These are phyloP conservation scores for Houttuynia cordata DNA, from an alignment of 164 flowering plant genomes.

Conservation along the genomic window DNA sequence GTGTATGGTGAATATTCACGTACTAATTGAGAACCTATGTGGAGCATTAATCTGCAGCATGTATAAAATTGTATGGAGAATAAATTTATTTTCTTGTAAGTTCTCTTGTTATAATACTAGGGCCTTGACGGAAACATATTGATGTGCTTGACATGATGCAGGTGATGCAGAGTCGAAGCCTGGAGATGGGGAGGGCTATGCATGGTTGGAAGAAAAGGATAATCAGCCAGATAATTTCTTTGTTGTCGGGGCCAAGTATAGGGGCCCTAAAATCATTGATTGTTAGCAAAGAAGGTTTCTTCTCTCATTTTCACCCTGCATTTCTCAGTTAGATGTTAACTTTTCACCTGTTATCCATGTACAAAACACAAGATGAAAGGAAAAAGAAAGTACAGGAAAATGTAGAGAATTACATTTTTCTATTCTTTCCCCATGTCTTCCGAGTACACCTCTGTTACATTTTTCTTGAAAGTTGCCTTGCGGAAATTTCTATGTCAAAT, in stretches of 20 bases:
- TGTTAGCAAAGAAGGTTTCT: neutral
- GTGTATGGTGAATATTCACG: too few species aligned
- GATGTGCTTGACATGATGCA: neutral
- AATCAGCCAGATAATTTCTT: conserved; percentile 11
- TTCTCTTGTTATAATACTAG: neutral
- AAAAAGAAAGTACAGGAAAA: neutral
- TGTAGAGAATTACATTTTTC: neutral
- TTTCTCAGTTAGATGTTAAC: neutral
- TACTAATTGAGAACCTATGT: too few species aligned
- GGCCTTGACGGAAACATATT: neutral
- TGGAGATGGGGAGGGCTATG: conserved; percentile 10
- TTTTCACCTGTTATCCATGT: neutral
- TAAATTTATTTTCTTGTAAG: neutral
- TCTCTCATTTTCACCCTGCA: neutral
- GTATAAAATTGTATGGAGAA: too few species aligned
- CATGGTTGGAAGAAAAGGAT: conserved; percentile 21
- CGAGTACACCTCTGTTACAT: too few species aligned
- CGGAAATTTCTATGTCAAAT: too few species aligned
- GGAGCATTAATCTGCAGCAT: too few species aligned
- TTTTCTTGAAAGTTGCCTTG: too few species aligned
- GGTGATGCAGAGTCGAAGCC: conserved; percentile 5
- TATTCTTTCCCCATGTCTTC: neutral
- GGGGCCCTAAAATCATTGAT: conserved; percentile 22
- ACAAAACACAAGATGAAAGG: neutral
- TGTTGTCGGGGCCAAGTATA: conserved; percentile 3